phyloP scores from a whole-genome alignment of 192 early-diverging fungal genomes.

The Globomyces pollinis-pini region DNA sequence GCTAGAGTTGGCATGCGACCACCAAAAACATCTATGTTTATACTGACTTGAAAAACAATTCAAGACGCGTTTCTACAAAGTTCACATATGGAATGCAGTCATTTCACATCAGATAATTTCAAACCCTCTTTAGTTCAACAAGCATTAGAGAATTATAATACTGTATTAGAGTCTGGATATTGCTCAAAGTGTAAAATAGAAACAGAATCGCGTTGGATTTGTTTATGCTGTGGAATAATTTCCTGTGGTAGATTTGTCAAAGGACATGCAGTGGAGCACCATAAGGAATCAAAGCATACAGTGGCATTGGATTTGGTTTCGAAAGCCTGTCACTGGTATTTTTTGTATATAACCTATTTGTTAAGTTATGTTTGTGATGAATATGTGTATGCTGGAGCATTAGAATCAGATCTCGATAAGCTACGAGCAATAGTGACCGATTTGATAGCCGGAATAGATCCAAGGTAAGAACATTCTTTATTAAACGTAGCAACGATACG shows the following conservation, averaged over 20 bases:
- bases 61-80: too few relatives aligned
- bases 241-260: slow-evolving; percentile 18
- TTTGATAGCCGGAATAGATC: slow-evolving; percentile 2
- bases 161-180: not conserved
- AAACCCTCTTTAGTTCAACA: not conserved
- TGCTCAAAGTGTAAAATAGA: slow-evolving; percentile 3
- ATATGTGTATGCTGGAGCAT: slow-evolving; percentile 11
- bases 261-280: slow-evolving; percentile 16
- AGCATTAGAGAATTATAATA: not conserved
- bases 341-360: too few relatives aligned
- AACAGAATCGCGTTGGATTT: slow-evolving; percentile 14
- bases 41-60: not conserved
- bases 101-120: not conserved
- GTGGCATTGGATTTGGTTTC: slow-evolving; percentile 13
- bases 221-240: slow-evolving; percentile 13
- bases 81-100: slow-evolving; percentile 3
- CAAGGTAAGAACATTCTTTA: not conserved
- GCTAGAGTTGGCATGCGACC: not conserved
- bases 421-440: slow-evolving; percentile 1
- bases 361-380: slow-evolving; percentile 22
- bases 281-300: slow-evolving; percentile 8
- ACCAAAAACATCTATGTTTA: not conserved
- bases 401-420: slow-evolving; percentile 10
- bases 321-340: slow-evolving; percentile 16
- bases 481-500: not conserved